These are phyloP conservation scores for Graphilbum ipis-grandicollis DNA, from an alignment of 2,329 filamentous ascomycete species.

Conservation along the genomic window DNA sequence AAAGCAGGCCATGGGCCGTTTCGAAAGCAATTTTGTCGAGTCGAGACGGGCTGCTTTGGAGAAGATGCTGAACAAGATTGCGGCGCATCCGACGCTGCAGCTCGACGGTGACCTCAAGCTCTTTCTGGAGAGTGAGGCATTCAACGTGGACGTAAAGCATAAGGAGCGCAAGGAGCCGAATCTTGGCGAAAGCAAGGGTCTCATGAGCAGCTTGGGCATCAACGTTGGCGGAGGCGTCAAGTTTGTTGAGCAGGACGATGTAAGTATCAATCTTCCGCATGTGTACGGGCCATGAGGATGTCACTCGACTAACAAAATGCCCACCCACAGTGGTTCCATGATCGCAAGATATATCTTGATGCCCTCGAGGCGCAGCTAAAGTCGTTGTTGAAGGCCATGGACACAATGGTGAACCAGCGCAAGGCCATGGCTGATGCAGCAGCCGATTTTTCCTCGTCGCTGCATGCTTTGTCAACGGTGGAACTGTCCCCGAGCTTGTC, in stretches of 20 bases:
- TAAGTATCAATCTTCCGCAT: conserved; percentile 23
- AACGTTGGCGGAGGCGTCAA: conserved; percentile 69
- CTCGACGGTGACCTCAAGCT: conserved; percentile 89
- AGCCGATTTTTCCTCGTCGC: conserved; percentile 77
- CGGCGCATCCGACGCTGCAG: conserved; percentile 74
- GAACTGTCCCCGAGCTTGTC: conserved; percentile 82
- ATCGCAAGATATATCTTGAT: conserved; percentile 86
- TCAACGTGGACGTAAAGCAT: conserved; percentile 94
- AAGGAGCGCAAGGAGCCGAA: conserved; percentile 83
- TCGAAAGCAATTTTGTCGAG: conserved; percentile 94
- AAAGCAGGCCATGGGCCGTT: conserved; percentile 92
- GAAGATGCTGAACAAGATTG: conserved; percentile 95
- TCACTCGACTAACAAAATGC: not conserved
- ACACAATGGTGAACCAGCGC: conserved; percentile 78
- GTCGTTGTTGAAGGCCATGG: conserved; percentile 79
- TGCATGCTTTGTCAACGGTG: conserved; percentile 84
- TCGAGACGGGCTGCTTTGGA: conserved; percentile 79
- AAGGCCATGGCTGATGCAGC: conserved; percentile 89
- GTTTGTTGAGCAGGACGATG: conserved; percentile 95
- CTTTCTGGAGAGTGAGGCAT: conserved; percentile 89
- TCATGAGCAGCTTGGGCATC: conserved; percentile 72
- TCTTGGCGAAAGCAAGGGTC: conserved; percentile 78
- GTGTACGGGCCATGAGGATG: not conserved
- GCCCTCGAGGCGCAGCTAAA: conserved; percentile 84
- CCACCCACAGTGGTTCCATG: conserved; percentile 71